Evolutionary conservation across 768 basidiomycete species (phyloP).

Genomic region (Lactarius akahatsu): DNA sequence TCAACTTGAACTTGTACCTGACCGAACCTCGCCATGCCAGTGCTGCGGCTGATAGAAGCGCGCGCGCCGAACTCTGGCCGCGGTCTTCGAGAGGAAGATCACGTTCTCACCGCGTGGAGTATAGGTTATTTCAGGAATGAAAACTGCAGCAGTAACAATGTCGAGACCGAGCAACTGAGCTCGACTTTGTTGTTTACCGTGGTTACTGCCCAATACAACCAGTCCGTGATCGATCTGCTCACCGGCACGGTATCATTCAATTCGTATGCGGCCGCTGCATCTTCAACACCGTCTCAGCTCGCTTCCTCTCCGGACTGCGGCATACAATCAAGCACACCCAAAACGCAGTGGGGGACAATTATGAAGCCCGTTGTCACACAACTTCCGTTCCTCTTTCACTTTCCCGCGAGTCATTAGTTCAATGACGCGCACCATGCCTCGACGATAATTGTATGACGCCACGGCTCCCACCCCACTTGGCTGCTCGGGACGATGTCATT

Average conservation of each 20-base stretch:
- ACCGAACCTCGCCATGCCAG: too few species aligned
- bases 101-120: background rate
- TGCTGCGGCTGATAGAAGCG: background rate
- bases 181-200: background rate
- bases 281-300: too few species aligned
- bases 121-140: background rate
- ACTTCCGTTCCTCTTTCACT: too few species aligned
- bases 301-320: too few species aligned
- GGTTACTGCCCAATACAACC: too few species aligned
- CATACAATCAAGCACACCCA: too few species aligned
- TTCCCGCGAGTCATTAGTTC: background rate
- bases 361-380: too few species aligned
- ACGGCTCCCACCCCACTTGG: background rate
- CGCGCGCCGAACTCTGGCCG: background rate
- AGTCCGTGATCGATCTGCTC: too few species aligned
- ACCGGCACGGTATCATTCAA: too few species aligned
- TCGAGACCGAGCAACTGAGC: background rate
- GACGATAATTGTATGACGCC: background rate
- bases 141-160: background rate
- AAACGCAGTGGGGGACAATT: too few species aligned
- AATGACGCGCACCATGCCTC: background rate
- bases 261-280: too few species aligned
- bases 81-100: background rate
- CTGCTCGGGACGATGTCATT: background rate
- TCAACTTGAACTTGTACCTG: background rate